These are phyloP conservation scores for Madurella mycetomatis DNA, from an alignment of 2,329 filamentous ascomycete genomes.

Conservation along the genomic window DNA sequence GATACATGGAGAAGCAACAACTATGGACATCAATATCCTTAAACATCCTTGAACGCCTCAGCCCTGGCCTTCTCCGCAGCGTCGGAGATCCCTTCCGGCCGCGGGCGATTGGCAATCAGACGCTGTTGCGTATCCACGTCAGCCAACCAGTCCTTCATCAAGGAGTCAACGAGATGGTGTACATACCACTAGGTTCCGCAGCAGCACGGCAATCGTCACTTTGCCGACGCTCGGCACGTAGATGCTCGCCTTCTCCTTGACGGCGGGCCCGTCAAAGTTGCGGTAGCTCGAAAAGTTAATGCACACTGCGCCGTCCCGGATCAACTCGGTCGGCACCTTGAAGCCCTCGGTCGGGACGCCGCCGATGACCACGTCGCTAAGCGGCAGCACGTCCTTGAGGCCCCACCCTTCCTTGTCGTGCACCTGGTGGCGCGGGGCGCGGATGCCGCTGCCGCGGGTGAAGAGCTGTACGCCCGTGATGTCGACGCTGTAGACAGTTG, in stretches of 20 bases:
- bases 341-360: slow-evolving; percentile 84
- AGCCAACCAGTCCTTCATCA: neutral
- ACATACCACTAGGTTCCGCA: slow-evolving; percentile 83
- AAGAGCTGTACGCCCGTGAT: slow-evolving; percentile 89
- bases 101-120: slow-evolving; percentile 27
- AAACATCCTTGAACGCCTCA: slow-evolving; percentile 19
- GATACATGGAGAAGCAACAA: neutral
- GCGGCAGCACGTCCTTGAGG: slow-evolving; percentile 73
- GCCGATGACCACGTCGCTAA: slow-evolving; percentile 91
- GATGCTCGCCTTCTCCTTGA: slow-evolving; percentile 94
- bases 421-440: slow-evolving; percentile 80
- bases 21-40: neutral
- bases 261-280: slow-evolving; percentile 79
- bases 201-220: slow-evolving; percentile 87
- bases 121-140: slow-evolving; percentile 17
- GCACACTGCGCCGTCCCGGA: slow-evolving; percentile 91
- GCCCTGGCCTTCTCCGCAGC: slow-evolving; percentile 15
- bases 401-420: slow-evolving; percentile 75
- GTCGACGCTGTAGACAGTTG: slow-evolving; percentile 92
- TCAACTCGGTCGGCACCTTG: slow-evolving; percentile 79
- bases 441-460: slow-evolving; percentile 81
- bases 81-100: slow-evolving; percentile 14
- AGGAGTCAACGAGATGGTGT: neutral
- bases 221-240: slow-evolving; percentile 97
- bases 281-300: slow-evolving; percentile 97